Evolutionary conservation across 345 rosid species (phyloP).

Genomic region (Syzygium aqueum): DNA sequence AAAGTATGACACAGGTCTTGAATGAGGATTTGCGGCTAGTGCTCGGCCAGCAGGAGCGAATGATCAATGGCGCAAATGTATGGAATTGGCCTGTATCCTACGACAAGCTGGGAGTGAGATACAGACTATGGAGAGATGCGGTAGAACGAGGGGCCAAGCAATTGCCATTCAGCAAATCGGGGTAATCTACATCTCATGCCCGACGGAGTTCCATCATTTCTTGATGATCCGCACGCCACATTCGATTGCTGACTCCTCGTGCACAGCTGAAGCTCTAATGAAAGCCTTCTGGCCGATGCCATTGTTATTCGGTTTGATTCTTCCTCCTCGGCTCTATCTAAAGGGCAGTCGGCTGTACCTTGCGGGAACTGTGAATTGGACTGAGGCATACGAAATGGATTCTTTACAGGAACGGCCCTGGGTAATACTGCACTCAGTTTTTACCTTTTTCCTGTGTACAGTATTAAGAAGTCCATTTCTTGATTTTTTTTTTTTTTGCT

Average conservation of each 20-base stretch:
- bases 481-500: not conserved
- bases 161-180: conserved; percentile 43
- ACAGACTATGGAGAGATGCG: conserved; percentile 80
- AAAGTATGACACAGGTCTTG: conserved; percentile 45
- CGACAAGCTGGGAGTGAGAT: conserved; percentile 95
- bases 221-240: not conserved
- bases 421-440: not conserved
- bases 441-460: not conserved
- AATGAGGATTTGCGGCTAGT: conserved; percentile 88
- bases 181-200: not conserved
- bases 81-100: conserved; percentile 89
- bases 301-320: not conserved
- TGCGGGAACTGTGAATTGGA: conserved; percentile 1
- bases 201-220: not conserved
- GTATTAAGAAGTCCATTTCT: not conserved
- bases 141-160: conserved; percentile 58
- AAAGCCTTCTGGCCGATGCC: not conserved
- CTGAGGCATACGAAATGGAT: not conserved
- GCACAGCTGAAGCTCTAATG: not conserved
- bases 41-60: conserved; percentile 89
- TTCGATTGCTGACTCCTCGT: not conserved
- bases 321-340: not conserved
- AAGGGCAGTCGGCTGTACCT: not conserved
- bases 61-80: conserved; percentile 77
- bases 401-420: not conserved